These are phyloP conservation scores for Lachnellula willkommii DNA, from an alignment of 2,329 filamentous ascomycete species.

Conservation along the genomic window DNA sequence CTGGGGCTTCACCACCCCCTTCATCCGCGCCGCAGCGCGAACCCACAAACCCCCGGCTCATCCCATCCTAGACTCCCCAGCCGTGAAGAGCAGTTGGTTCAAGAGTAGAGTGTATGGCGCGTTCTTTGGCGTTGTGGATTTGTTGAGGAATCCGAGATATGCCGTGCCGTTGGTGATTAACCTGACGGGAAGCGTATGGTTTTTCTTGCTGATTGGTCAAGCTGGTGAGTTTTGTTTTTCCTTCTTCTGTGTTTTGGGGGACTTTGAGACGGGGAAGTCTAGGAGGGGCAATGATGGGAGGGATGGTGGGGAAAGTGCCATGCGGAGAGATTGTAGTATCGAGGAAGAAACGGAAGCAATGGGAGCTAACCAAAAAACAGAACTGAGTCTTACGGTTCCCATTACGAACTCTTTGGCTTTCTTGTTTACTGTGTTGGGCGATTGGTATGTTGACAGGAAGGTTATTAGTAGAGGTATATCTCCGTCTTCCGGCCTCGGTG, in stretches of 20 bases:
- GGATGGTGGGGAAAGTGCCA: background rate
- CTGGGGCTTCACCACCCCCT: conserved; percentile 89
- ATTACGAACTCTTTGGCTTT: conserved; percentile 94
- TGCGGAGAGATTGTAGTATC: conserved; percentile 7
- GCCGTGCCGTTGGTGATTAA: conserved; percentile 81
- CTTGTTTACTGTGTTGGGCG: conserved; percentile 88
- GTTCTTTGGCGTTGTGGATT: conserved; percentile 70
- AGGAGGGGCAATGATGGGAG: background rate
- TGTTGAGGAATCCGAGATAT: conserved; percentile 77
- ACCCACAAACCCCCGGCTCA: conserved; percentile 63
- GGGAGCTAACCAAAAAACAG: conserved; percentile 39
- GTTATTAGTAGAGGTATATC: conserved; percentile 72
- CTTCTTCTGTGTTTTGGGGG: conserved; percentile 1
- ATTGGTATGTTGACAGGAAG: conserved; percentile 92
- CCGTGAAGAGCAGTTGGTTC: conserved; percentile 53
- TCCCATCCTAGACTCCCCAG: conserved; percentile 46
- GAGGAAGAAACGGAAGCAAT: background rate
- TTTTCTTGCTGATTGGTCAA: conserved; percentile 88
- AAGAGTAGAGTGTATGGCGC: conserved; percentile 57
- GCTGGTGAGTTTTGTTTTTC: conserved; percentile 57
- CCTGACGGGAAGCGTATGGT: conserved; percentile 91
- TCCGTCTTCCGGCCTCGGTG: background rate
- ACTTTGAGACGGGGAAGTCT: background rate
- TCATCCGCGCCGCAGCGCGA: conserved; percentile 81
- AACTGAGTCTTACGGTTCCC: conserved; percentile 86